Evolutionary conservation across 2,329 filamentous ascomycete genomes (phyloP).

Genomic region (Cytospora schulzeri): DNA sequence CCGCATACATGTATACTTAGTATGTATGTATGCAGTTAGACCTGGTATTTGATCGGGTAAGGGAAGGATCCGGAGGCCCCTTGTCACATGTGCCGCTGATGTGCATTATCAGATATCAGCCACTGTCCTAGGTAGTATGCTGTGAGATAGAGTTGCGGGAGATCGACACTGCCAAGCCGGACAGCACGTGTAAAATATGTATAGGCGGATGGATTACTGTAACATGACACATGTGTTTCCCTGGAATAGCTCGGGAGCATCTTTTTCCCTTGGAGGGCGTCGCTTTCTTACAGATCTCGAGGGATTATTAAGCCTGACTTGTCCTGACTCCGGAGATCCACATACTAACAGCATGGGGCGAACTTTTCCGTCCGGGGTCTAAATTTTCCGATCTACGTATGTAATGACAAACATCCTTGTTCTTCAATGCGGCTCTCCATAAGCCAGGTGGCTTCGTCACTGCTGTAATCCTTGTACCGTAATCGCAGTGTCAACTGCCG

Average conservation of each 20-base stretch:
- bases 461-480: too few relatives aligned
- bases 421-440: background rate
- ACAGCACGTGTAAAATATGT: background rate
- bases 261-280: background rate
- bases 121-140: too few relatives aligned
- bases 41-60: background rate
- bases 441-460: background rate
- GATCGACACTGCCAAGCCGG: conserved; percentile 2
- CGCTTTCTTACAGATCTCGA: background rate
- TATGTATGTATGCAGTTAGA: background rate
- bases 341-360: background rate
- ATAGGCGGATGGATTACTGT: background rate
- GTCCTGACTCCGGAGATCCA: background rate
- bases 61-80: background rate
- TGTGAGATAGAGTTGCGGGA: conserved; percentile 11
- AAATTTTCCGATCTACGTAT: background rate
- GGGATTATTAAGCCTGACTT: background rate
- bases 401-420: background rate
- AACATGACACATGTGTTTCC: background rate
- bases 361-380: background rate
- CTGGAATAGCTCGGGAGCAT: background rate
- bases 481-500: too few relatives aligned
- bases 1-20: background rate
- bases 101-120: too few relatives aligned
- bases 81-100: too few relatives aligned